Percentiles rank a stretch among this genome's conserved stretches.
These are phyloP conservation scores for Fusarium fujikuroi DNA, from an alignment of 2,329 filamentous ascomycete genomes.

Conservation along the genomic window DNA sequence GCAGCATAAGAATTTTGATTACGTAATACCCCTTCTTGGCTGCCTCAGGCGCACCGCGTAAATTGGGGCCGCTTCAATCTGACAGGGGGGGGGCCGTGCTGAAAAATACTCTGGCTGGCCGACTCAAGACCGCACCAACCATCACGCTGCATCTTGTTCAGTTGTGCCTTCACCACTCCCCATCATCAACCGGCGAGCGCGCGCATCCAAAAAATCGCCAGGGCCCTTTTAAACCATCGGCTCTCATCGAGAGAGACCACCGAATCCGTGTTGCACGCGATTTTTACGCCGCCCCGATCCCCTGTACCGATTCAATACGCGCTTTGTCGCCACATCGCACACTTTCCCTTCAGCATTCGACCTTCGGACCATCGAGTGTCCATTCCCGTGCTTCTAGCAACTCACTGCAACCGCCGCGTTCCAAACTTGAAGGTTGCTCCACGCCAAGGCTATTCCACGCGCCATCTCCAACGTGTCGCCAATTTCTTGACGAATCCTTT, in stretches of 20 bases:
- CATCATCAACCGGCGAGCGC: conserved; percentile 63
- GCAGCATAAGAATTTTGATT: conserved; percentile 5
- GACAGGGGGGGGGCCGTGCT: conserved; percentile 53
- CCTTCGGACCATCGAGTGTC: conserved; percentile 39
- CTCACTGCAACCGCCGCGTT: conserved; percentile 34
- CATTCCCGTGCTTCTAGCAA: conserved; percentile 34
- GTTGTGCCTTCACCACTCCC: conserved; percentile 65
- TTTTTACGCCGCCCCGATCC: conserved; percentile 59
- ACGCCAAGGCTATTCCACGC: conserved; percentile 43
- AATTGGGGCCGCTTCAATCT: conserved; percentile 38
- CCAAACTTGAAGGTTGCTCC: conserved; percentile 35
- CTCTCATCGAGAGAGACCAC: conserved; percentile 65
- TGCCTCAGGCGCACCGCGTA: conserved; percentile 40
- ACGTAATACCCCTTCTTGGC: conserved; percentile 21
- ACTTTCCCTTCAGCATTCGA: conserved; percentile 54
- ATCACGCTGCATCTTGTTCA: conserved; percentile 62
- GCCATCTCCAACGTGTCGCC: conserved; percentile 45
- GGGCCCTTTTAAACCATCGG: conserved; percentile 69
- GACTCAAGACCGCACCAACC: conserved; percentile 56
- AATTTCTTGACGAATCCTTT: conserved; percentile 34
- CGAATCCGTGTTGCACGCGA: conserved; percentile 65
- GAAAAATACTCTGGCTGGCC: conserved; percentile 55
- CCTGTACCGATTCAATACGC: conserved; percentile 55
- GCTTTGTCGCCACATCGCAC: conserved; percentile 54
- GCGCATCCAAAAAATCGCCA: conserved; percentile 72